Percentiles rank a stretch among this genome's conserved stretches.
Evolutionary conservation across 1,284 basidiomycete species (phyloP).

Genomic region (Nidula niveotomentosa): DNA sequence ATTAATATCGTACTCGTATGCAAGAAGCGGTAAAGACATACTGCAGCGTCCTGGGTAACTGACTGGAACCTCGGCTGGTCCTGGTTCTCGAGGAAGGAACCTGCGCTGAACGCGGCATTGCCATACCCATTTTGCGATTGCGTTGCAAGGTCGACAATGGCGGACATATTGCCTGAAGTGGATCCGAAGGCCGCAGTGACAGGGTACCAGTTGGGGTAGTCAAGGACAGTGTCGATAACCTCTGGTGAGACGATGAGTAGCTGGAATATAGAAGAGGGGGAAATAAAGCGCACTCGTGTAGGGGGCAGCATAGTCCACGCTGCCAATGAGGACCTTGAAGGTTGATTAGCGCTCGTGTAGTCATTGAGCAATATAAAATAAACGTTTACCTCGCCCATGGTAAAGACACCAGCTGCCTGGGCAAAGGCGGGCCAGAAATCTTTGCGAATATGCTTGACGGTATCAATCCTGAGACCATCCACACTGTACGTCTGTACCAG

Average conservation of each 20-base stretch:
- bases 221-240: constrained; percentile 52
- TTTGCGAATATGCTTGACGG: constrained; percentile 56
- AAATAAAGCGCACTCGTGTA: constrained; percentile 35
- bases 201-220: constrained; percentile 69
- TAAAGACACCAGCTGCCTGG: constrained; percentile 66
- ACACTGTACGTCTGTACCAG: constrained; percentile 58
- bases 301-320: constrained; percentile 33
- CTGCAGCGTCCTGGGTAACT: too few relatives aligned
- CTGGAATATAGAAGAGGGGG: not conserved
- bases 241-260: constrained; percentile 14
- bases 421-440: constrained; percentile 70
- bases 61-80: constrained; percentile 69
- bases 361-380: not conserved
- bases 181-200: constrained; percentile 57
- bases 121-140: constrained; percentile 46
- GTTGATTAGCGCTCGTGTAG: not conserved
- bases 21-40: too few relatives aligned
- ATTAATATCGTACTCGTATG: constrained; percentile 11
- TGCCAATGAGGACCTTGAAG: constrained; percentile 34
- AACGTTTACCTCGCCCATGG: constrained; percentile 66
- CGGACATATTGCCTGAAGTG: constrained; percentile 53
- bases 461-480: constrained; percentile 73
- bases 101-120: constrained; percentile 47
- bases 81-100: constrained; percentile 84
- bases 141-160: constrained; percentile 43